Conservation (phyloP, 805 yeast genomes). For the Scheffersomyces lignosus region DNA sequence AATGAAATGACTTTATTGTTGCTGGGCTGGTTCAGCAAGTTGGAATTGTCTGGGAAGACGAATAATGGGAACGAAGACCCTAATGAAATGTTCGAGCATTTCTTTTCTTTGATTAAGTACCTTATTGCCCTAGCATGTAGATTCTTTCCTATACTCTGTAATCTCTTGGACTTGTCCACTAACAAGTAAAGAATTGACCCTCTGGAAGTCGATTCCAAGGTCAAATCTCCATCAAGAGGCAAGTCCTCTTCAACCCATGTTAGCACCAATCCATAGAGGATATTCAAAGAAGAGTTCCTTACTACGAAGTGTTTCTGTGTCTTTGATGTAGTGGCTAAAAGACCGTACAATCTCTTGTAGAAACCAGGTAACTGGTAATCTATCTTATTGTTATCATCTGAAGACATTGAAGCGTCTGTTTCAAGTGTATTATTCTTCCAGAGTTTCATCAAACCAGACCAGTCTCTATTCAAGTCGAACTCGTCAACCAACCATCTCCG, state of each 20-base stretch:
- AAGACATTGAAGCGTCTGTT: conserved; percentile 8
- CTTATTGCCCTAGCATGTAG: conserved; percentile 53
- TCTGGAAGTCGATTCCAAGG: conserved; percentile 7
- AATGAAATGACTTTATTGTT: conserved; percentile 29
- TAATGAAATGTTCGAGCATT: conserved; percentile 38
- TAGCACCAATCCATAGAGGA: conserved; percentile 52
- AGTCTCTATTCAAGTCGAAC: conserved; percentile 50
- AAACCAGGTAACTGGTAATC: conserved; percentile 27
- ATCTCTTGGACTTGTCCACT: conserved; percentile 55
- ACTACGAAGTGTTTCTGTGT: conserved; percentile 53
- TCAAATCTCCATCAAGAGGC: conserved; percentile 11
- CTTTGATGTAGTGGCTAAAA: conserved; percentile 28
- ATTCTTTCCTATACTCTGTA: conserved; percentile 56
- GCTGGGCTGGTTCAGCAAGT: conserved; percentile 14
- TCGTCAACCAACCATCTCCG: conserved; percentile 60
- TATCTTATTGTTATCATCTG: conserved; percentile 19
- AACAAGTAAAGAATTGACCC: conserved; percentile 49
- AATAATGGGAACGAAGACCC: conserved; percentile 53
- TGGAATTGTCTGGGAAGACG: conserved; percentile 25
- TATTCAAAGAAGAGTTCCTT: conserved; percentile 54
- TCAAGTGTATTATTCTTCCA: conserved; percentile 40
- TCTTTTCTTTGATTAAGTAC: conserved; percentile 45
- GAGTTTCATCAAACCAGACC: conserved; percentile 46
- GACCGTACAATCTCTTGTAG: conserved; percentile 28
- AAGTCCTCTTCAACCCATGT: conserved; percentile 48